Evolutionary conservation across 345 rosid species (phyloP), one percentile per base, ranked within the genome.

Genomic region (Rhodomyrtus tomentosa): DNA sequence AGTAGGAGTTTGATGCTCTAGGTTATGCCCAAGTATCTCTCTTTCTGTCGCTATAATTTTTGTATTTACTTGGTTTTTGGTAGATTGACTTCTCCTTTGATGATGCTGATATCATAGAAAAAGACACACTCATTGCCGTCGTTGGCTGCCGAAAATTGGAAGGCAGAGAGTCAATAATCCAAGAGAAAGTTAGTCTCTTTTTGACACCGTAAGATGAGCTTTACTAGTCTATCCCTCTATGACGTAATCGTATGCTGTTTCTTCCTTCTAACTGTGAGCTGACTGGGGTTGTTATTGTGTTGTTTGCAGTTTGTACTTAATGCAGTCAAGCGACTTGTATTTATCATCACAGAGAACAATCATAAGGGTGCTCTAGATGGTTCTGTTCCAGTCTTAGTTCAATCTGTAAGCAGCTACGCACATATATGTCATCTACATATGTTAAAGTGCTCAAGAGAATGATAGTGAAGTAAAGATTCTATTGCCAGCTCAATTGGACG

Each of bases 41-140:
- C 10, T 68, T 24, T 36, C 79, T 68, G 13, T 36, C 10, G 13
- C 20, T n/a, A 56, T 56, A 55, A 22, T 45, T 10, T 11, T 36
- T 42, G 50, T 42, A 40, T 59, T 42, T 84, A 83, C 59, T 72
- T 87, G 82, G 27, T 84, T 38, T 85, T 85, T 68, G 93, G 90
- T 88, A 95, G 98, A 94, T 95, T 84, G 98, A 94, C 92, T 89
- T 95, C 87, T 92, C 96, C 85, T 95, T 94, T 90, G 93, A 91
- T 88, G 98, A 94, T 89, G 96, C 95, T 93, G 97, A 96, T 89
- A 88, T 92, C 55, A 85, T 96, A 87, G 98, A 96, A 89, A 93
- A 96, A 89, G 86, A 85, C 82, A 90, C 96, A 8, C 89, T 93
- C 38, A 50, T 89, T 83, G 94, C 96, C 24, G 91, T 93, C 89